These are phyloP conservation scores for Yarrowia galli DNA, from an alignment of 1,139 yeast genomes.

Conservation along the genomic window DNA sequence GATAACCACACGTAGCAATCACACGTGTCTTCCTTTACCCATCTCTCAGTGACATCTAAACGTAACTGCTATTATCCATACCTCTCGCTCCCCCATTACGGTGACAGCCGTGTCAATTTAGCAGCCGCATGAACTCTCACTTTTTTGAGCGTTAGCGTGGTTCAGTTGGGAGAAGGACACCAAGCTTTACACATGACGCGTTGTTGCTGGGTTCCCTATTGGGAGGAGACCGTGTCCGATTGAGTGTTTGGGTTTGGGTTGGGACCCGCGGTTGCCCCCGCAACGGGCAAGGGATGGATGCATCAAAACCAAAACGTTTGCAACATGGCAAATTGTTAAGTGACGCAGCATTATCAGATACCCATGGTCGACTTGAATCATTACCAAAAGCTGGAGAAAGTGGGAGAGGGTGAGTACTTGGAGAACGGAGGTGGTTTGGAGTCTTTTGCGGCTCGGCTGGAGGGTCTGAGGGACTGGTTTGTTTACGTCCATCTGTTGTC, in stretches of 20 bases:
- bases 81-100: background rate
- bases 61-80: too few relatives aligned
- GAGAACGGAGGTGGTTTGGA: too few relatives aligned
- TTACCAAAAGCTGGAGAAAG: slow-evolving; percentile 91
- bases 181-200: slow-evolving; percentile 31
- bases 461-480: background rate
- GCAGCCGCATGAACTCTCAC: slow-evolving; percentile 5
- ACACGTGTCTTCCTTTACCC: too few relatives aligned
- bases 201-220: slow-evolving; percentile 32
- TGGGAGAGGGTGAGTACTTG: slow-evolving; percentile 78
- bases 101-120: background rate
- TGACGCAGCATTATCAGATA: slow-evolving; percentile 37
- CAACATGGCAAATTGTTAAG: slow-evolving; percentile 34
- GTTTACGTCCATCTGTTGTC: background rate
- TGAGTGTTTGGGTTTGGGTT: slow-evolving; percentile 28
- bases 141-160: background rate
- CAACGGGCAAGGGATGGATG: slow-evolving; percentile 39
- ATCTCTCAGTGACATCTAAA: too few relatives aligned
- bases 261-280: slow-evolving; percentile 18
- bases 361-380: slow-evolving; percentile 37
- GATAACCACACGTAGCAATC: background rate
- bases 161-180: background rate
- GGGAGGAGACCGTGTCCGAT: slow-evolving; percentile 18
- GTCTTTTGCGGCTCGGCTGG: background rate
- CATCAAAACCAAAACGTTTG: slow-evolving; percentile 38